These are phyloP conservation scores for Graphiopsis chlorocephala DNA, from an alignment of 2,329 filamentous ascomycete species.

Conservation along the genomic window DNA sequence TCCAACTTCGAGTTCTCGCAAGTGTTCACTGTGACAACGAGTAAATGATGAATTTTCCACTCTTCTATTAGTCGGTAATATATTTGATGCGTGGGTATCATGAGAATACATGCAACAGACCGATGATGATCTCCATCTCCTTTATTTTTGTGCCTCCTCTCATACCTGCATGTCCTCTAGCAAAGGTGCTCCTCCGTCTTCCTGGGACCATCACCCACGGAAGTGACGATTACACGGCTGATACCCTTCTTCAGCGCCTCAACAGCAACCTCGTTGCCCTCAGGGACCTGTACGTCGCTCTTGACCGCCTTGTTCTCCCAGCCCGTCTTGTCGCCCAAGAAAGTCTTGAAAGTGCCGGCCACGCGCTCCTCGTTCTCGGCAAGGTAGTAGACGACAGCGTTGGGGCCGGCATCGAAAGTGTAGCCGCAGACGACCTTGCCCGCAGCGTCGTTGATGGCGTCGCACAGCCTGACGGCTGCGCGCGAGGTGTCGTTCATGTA, in stretches of 20 bases:
- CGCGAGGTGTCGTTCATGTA: slow-evolving; percentile 95
- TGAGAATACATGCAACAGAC: not conserved
- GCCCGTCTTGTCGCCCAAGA: slow-evolving; percentile 63
- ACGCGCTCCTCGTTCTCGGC: slow-evolving; percentile 72
- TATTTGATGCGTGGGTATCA: slow-evolving; percentile 6
- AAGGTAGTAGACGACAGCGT: slow-evolving; percentile 93
- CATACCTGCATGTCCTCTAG: not conserved
- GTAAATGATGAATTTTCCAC: not conserved
- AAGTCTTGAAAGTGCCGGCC: slow-evolving; percentile 71
- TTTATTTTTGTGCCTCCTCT: not conserved
- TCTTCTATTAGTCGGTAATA: not conserved
- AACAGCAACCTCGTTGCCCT: slow-evolving; percentile 60
- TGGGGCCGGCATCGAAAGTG: slow-evolving; percentile 95
- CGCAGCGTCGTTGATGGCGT: slow-evolving; percentile 78
- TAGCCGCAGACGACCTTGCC: slow-evolving; percentile 85
- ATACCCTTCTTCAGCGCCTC: slow-evolving; percentile 69
- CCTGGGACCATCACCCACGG: slow-evolving; percentile 84
- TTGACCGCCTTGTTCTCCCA: slow-evolving; percentile 63
- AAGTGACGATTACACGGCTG: slow-evolving; percentile 83
- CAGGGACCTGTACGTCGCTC: slow-evolving; percentile 50
- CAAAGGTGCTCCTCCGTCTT: slow-evolving; percentile 63
- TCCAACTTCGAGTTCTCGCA: not conserved
- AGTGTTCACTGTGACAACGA: slow-evolving; percentile 1
- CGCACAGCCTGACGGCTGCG: slow-evolving; percentile 82
- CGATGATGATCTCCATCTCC: not conserved